Percentiles rank a stretch among this genome's conserved stretches.
These are phyloP conservation scores for Kitagawia praeruptora DNA, from an alignment of 129 eudicot genomes.

Conservation along the genomic window DNA sequence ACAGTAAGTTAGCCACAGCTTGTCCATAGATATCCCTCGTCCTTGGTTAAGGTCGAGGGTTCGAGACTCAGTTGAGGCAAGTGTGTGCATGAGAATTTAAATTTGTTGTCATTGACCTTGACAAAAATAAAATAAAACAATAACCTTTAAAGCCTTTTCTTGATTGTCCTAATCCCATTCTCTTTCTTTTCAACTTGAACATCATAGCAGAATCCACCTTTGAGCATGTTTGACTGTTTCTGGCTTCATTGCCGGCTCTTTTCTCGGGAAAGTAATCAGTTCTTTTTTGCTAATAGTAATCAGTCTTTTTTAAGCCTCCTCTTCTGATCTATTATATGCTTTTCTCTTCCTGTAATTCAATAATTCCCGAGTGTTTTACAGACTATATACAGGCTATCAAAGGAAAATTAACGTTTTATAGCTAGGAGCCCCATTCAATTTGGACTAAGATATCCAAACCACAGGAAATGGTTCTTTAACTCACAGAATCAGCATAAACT, in stretches of 20 bases:
- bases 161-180: neutral
- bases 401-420: neutral
- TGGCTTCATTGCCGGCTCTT: neutral
- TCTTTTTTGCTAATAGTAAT: too few relatives aligned
- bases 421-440: neutral
- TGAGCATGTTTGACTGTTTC: neutral
- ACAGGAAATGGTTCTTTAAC: neutral
- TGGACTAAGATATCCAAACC: neutral
- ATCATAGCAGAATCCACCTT: neutral
- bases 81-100: too few relatives aligned
- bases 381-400: neutral
- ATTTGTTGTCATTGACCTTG: too few relatives aligned
- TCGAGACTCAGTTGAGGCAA: too few relatives aligned
- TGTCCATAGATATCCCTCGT: too few relatives aligned
- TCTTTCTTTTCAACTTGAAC: neutral
- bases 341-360: neutral
- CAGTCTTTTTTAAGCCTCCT: neutral
- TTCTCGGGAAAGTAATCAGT: neutral
- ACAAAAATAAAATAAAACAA: too few relatives aligned
- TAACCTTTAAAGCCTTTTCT: neutral
- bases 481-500: neutral
- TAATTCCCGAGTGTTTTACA: neutral
- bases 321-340: neutral
- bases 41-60: too few relatives aligned
- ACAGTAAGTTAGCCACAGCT: too few relatives aligned